Base-by-base conservation (phyloP, 306 rosid genomes). In the Carpinus fangiana region DNA sequence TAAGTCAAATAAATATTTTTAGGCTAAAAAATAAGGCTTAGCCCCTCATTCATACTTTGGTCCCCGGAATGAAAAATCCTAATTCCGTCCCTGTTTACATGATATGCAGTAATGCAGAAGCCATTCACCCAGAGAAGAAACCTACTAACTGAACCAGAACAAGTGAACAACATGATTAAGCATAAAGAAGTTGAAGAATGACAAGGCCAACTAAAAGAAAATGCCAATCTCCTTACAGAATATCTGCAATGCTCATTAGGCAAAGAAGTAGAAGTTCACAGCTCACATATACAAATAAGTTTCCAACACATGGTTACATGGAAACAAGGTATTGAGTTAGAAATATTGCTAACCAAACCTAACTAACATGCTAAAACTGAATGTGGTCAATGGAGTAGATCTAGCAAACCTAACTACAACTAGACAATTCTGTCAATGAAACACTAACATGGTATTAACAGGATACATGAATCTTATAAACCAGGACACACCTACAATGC, bases 221-320 rank as follows among this genome's bases (percentile, higher is more conserved):
- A 41, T 18, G 72, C 41, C 68, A 54, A 28, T 38, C 38, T 54
- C 18, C 52, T 38, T 31, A 72, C 18, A 73, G 21, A 13, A 53
- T 60, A 51, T 70, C 11, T 38, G 67, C 64, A 76, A 76, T 43
- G 65, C 74, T 73, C 52, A 47, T 18, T 21, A 18, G 34, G 53
- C 38, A 70, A 77, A 68, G 57, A 75, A 8, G 69, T 73, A 59
- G 36, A 43, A 76, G 54, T 79, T 75, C 65, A 79, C 57, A 41
- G 74, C 51, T 76, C 52, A 60, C 59, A 84, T 76, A 50, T 74
- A 86, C 83, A 86, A 74, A 61, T n/a, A 74, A 74, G 80, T 54
- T 75, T 57, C 77, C 79, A 50, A 70, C 23, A 54, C 65, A 70
- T 59, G 36, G 71, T 78, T 78, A 71, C 71, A 82, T 12, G 55